Evolutionary conservation across 2,329 filamentous ascomycete genomes (phyloP).

Genomic region (Botrytis byssoidea): DNA sequence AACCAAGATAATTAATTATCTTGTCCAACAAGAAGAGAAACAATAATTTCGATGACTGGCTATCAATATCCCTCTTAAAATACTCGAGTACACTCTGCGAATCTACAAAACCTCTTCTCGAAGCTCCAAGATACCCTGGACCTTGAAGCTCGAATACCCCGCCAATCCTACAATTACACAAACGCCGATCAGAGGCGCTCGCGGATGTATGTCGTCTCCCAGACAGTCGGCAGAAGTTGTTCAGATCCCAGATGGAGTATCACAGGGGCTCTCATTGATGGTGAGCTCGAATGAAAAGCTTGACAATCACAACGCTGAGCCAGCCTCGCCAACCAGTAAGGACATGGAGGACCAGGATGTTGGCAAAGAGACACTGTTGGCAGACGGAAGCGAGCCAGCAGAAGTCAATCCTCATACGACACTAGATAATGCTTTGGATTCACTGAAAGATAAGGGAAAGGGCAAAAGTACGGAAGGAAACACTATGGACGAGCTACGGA

Average conservation of each 20-base stretch:
- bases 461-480: conserved; percentile 10
- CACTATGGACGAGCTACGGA: background rate
- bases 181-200: conserved; percentile 35
- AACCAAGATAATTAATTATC: background rate
- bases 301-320: conserved; percentile 10
- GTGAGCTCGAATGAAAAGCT: conserved; percentile 15
- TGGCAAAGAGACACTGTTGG: conserved; percentile 10
- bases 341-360: conserved; percentile 16
- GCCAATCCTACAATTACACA: conserved; percentile 29
- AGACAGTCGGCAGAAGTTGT: conserved; percentile 33
- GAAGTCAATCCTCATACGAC: background rate
- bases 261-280: conserved; percentile 15
- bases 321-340: conserved; percentile 17
- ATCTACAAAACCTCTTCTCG: background rate
- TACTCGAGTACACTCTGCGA: background rate
- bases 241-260: conserved; percentile 31
- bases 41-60: background rate
- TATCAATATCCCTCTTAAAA: background rate
- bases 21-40: background rate
- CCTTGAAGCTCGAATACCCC: conserved; percentile 32
- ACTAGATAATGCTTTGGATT: conserved; percentile 13
- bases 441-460: background rate
- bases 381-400: conserved; percentile 9
- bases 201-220: conserved; percentile 39
- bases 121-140: conserved; percentile 16